Base-by-base conservation (phyloP, 2,329 filamentous ascomycete species). In the Mariannaea elegans region DNA sequence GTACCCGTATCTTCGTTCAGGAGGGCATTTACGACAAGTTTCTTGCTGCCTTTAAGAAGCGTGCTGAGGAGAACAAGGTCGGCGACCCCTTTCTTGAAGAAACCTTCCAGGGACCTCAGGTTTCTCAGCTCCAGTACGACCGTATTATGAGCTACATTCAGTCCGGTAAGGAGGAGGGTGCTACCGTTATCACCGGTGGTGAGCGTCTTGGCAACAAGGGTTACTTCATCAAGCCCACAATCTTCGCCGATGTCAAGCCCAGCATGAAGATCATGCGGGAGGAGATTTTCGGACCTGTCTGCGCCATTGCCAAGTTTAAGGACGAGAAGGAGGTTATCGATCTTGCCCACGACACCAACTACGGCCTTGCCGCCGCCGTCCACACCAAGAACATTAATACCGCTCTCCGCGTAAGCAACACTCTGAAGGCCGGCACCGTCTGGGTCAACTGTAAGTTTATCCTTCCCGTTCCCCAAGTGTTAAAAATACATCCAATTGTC, bases 231-330 rank as follows among this genome's bases (percentile, higher is more conserved):
- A 82, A 94, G 83, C 93, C 93, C 38, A 97, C 93, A 73, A 92
- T 97, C 81, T 96, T 97, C 84, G 88, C 86, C 78, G 88, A 93
- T 73, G 92, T 95, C 67, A 86, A 82, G 48, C 80, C 88, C 67
- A 87, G 94, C 77, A 96, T 95, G 91, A 94, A 92, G 86, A 95
- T 97, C 73, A 89, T 93, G 81, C 87, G 92, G 78, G 92, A 96
- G 81, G 93, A 97, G 82, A 95, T 97, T 76, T 97, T 97, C 76
- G 93, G 93, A 65, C 93, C 93, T 59, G 93, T 97, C 65, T 91
- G 88, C 81, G 85, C 90, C 71, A 89, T 97, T 69, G 85, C 90
- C 81, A 96, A 94, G 82, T 96, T 97, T 85, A 90, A 89, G 82
- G 87, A 84, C 68, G 89, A 92, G 81, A 90, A 89, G 36, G 93